Percentiles rank a stretch among this genome's conserved stretches.
Evolutionary conservation across 192 early-diverging fungal genomes (phyloP).

Genomic region (Coemansia sp.): DNA sequence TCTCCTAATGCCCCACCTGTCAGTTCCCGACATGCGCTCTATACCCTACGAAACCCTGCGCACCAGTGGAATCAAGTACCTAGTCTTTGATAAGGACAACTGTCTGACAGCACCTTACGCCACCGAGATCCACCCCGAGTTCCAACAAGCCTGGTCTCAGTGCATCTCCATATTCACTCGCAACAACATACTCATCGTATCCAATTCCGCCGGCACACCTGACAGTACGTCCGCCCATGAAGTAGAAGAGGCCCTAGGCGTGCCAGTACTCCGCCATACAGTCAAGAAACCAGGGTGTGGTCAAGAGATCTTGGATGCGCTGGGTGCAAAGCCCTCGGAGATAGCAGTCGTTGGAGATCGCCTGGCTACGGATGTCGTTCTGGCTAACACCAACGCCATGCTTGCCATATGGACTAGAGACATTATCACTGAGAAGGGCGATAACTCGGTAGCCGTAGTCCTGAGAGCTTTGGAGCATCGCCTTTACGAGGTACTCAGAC

Average conservation of each 20-base stretch:
- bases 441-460: constrained; percentile 70
- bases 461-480: constrained; percentile 35
- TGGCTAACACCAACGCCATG: constrained; percentile 78
- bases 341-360: constrained; percentile 89
- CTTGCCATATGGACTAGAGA: constrained; percentile 69
- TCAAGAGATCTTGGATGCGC: constrained; percentile 58
- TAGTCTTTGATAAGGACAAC: constrained; percentile 99
- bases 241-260: constrained; percentile 47
- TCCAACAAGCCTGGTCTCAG: constrained; percentile 67
- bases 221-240: constrained; percentile 63
- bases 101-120: constrained; percentile 87
- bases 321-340: constrained; percentile 46
- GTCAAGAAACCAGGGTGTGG: constrained; percentile 79
- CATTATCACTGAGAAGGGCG: constrained; percentile 73
- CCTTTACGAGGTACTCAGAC: constrained; percentile 12
- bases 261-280: constrained; percentile 62
- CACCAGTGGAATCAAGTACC: constrained; percentile 63
- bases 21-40: constrained; percentile 71
- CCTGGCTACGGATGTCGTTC: constrained; percentile 81
- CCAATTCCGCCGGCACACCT: constrained; percentile 86
- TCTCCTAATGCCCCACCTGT: constrained; percentile 76
- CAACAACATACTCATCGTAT: constrained; percentile 76
- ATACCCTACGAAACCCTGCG: constrained; percentile 68
- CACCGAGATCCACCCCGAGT: constrained; percentile 67
- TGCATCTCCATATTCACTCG: constrained; percentile 67